Evolutionary conservation across 2,329 filamentous ascomycete species (phyloP), one percentile per base, ranked within the genome.

Genomic region (Magnaporthiopsis poae): DNA sequence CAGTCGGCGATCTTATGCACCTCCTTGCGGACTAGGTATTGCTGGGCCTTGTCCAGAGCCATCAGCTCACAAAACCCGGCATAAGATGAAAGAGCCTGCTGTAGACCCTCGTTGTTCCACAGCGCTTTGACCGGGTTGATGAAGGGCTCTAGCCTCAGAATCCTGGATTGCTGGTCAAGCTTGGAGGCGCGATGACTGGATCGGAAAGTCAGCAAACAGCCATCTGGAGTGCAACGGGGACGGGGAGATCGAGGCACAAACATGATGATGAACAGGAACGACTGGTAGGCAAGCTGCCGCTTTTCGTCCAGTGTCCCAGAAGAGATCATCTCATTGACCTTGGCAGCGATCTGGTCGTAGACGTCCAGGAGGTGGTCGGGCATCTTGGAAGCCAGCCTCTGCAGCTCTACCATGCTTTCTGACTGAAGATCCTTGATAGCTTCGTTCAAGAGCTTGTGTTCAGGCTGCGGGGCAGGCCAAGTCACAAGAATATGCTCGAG

Each of bases 181-280:
- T 87, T 88, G 29, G 84, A 88, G 52, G 92, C 88, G 68, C 95
- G 91, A 76, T 98, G 94, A 72, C 90, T 90, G 66, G 1, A 35
- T 21, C 18, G 21, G 2, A 21, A 66, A 71, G 69, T 68, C 61
- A 71, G 70, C 27, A 33, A 13, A 15, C 25, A 52, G 21, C 21
- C 12, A 60, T 7, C 39, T 18, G 39, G 39, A 46, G 46, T 56
- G 4, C n/a, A 4, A 25, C 5, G 3, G 8, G 21, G 21, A 56
- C 9, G 18, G 21, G 3, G 46, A 61, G 65, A 8, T 12, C 36
- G 13, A 9, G 31, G 11, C 52, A 60, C 82, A 74, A 79, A 90
- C 86, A 95, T 89, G 69, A 99, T 95, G 68, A 96, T 95, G 75
- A 99, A 96, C 0, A 98, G 82, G 69, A 98, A 94, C 12, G 92